Conservation (phyloP, 2,329 filamentous ascomycete genomes). For the Colletotrichum tropicale region DNA sequence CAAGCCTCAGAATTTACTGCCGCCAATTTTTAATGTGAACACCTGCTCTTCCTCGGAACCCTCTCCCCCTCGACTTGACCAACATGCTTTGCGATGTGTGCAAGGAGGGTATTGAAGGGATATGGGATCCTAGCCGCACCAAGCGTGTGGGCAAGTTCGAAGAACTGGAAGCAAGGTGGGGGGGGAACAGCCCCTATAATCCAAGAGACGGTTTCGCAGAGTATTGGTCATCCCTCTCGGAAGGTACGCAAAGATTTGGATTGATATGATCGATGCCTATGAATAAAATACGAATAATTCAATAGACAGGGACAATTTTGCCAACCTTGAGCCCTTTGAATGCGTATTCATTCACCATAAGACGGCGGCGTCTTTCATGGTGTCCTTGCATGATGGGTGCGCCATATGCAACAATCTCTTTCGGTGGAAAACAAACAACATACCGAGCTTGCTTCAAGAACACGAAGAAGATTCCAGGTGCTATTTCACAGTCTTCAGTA, state of each 20-base stretch:
- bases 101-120: not conserved
- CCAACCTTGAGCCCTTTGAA: accelerated
- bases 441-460: too few species aligned
- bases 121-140: not conserved
- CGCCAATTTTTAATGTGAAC: accelerated
- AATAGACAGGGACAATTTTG: not conserved
- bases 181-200: not conserved
- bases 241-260: not conserved
- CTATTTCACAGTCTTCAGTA: too few species aligned
- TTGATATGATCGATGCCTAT: accelerated
- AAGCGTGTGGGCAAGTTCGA: not conserved
- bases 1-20: too few species aligned
- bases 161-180: not conserved
- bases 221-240: not conserved
- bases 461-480: accelerated
- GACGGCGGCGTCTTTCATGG: not conserved
- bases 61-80: not conserved
- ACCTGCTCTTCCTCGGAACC: not conserved
- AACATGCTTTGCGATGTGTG: not conserved
- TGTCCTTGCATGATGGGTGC: not conserved
- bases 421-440: accelerated
- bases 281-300: not conserved
- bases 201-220: not conserved
- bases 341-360: not conserved
- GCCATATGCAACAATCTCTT: not conserved